Base-by-base conservation (phyloP, 306 rosid genomes). In the Quercus parvula region DNA sequence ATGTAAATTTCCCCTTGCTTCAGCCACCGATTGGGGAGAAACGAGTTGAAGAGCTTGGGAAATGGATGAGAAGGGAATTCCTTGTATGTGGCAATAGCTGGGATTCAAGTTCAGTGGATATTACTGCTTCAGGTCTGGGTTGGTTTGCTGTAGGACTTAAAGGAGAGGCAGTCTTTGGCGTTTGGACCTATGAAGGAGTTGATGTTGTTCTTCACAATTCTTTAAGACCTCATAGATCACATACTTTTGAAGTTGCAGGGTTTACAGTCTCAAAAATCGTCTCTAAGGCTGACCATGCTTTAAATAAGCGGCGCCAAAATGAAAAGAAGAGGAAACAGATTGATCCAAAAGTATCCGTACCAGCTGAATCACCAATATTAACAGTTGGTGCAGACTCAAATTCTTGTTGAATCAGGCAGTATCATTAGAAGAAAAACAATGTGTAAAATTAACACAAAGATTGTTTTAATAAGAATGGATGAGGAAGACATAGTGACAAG, bases 81-180 rank as follows among this genome's bases (percentile, higher is more conserved):
- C 84, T 51, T 58, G 87, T 91, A 52, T 49, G 81, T 77, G 99
- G 99, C 63, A 89, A 82, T 75, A 89, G 89, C 77, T 94, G 97
- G 98, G 92, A 92, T 78, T 91, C 97, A 56, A 95, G 87, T 22
- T 22, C 24, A 22, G 0, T 90, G 46, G 99, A 92, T 78, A 81
- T 89, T 77, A 93, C 99, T 41, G 93, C 87, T 54, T 86, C 96
- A 79, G 97, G 98, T 49, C 91, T 95, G 64, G 99, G 99, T 24
- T 95, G 98, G 98, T 92, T 87, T 90, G 92, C 92, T 74, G 51
- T 92, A 87, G 97, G 99, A 69, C 91, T 95, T 71, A 92, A 89
- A 87, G 99, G 99, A 24, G 94, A 92, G 61, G 97, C 97, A 15
- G 78, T 73, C 14, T 73, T 92, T 27, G 68, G 98, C 41, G 90